A percentile compares a stretch with the other conserved stretches of the same genome.
Conservation (phyloP, 257 asterid genomes). For the Leonotis leonurus region DNA sequence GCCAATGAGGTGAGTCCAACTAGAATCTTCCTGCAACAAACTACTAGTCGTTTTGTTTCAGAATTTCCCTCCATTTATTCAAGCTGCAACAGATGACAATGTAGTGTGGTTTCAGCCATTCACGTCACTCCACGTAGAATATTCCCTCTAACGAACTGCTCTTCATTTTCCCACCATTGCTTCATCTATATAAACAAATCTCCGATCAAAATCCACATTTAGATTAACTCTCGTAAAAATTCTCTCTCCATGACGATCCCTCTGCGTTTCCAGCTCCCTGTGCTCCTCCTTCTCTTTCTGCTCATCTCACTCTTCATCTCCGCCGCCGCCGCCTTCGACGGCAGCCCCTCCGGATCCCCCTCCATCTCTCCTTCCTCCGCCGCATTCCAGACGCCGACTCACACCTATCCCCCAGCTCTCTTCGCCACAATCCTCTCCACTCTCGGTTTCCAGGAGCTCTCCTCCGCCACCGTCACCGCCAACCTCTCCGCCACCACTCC, state of each 20-base stretch:
- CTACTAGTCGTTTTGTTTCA: constrained; percentile 17
- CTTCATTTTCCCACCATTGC: background rate
- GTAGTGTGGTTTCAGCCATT: background rate
- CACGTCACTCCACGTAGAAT: background rate
- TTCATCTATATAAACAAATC: background rate
- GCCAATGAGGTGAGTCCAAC: background rate
- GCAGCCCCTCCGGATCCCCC: constrained; percentile 25
- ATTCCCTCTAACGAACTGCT: background rate
- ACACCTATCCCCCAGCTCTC: constrained; percentile 37
- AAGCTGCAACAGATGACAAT: too few relatives aligned
- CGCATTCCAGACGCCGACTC: constrained; percentile 20
- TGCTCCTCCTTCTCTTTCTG: constrained; percentile 31
- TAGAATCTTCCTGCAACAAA: constrained; percentile 23
- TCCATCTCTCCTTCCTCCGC: constrained; percentile 33
- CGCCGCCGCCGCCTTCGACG: constrained; percentile 24
- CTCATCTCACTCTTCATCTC: constrained; percentile 38
- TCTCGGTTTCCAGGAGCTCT: constrained; percentile 74
- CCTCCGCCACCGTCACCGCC: constrained; percentile 45
- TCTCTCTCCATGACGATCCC: constrained; percentile 38
- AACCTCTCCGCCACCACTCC: constrained; percentile 64
- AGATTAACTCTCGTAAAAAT: background rate
- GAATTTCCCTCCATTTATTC: constrained; percentile 31
- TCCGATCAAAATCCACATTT: background rate
- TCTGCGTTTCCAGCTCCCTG: constrained; percentile 32
- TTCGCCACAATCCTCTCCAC: constrained; percentile 61